A percentile compares a stretch with the other conserved stretches of the same genome.
These are phyloP conservation scores for Glycine tomentella DNA, from an alignment of 306 rosid species.

Conservation along the genomic window DNA sequence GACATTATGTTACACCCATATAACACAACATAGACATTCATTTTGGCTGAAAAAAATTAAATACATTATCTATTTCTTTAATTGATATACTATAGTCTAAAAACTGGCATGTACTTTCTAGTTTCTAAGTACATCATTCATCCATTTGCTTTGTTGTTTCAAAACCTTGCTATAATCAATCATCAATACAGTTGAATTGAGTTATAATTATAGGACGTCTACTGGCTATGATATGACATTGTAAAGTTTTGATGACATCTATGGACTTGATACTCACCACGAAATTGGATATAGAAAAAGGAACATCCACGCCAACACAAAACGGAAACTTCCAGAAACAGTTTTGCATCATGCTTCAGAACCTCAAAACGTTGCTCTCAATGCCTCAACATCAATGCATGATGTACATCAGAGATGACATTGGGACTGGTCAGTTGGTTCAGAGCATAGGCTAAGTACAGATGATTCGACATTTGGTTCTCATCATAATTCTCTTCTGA, in stretches of 20 bases:
- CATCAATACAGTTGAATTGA: constrained; percentile 55
- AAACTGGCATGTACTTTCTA: constrained; percentile 3
- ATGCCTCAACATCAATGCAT: constrained; percentile 52
- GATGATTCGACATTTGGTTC: constrained; percentile 62
- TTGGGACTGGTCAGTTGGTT: constrained; percentile 75
- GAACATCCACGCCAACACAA: constrained; percentile 50
- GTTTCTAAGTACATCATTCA: background rate
- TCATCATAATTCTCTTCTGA: constrained; percentile 51
- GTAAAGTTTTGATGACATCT: constrained; percentile 93
- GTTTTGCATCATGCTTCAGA: constrained; percentile 41
- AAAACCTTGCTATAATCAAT: constrained; percentile 59
- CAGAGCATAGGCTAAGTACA: constrained; percentile 61
- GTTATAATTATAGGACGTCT: constrained; percentile 64
- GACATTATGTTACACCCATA: too few species aligned
- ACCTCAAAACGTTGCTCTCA: constrained; percentile 49
- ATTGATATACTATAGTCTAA: constrained; percentile 13
- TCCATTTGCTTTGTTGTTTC: background rate
- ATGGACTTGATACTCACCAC: constrained; percentile 79
- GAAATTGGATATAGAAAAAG: constrained; percentile 60
- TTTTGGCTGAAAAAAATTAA: too few species aligned
- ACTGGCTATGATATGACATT: constrained; percentile 89
- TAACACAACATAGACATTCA: too few species aligned
- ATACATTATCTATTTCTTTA: too few species aligned
- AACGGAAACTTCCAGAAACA: constrained; percentile 42
- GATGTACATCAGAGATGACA: constrained; percentile 64